A percentile compares a stretch with the other conserved stretches of the same genome.
phyloP scores from a whole-genome alignment of 1,139 yeast species.

The Nematodospora anomalae region DNA sequence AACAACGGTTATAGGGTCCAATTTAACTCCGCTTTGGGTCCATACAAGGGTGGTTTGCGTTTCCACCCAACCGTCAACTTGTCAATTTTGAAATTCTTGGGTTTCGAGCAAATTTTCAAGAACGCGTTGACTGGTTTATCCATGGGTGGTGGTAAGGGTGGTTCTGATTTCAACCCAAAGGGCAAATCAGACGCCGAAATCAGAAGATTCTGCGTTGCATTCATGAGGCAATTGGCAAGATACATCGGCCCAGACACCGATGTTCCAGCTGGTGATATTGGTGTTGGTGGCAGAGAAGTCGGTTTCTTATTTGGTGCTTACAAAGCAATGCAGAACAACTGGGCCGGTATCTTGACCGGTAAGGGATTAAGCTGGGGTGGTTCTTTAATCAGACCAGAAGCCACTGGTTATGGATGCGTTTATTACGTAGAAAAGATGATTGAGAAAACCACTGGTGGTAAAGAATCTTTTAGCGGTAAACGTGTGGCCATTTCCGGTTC shows the following conservation, averaged over 20 bases:
- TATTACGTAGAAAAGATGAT: constrained; percentile 98
- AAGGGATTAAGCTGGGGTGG: constrained; percentile 99
- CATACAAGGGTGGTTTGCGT: constrained; percentile 98
- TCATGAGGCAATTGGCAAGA: constrained; percentile 94
- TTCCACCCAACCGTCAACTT: constrained; percentile 97
- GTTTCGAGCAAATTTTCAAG: constrained; percentile 98
- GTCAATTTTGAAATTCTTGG: constrained; percentile 92
- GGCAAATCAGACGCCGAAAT: constrained; percentile 90
- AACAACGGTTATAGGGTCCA: constrained; percentile 98
- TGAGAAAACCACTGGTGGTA: constrained; percentile 85
- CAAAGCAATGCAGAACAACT: constrained; percentile 86
- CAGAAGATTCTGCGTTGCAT: constrained; percentile 93
- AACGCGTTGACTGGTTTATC: constrained; percentile 95
- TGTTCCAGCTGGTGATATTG: constrained; percentile 97
- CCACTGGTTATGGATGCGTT: constrained; percentile 97
- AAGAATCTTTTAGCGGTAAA: constrained; percentile 88
- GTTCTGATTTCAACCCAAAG: constrained; percentile 96
- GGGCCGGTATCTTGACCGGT: constrained; percentile 98
- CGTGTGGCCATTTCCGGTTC: constrained; percentile 96
- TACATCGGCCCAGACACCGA: constrained; percentile 97
- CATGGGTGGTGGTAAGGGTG: constrained; percentile 99
- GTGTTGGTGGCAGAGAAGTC: constrained; percentile 90
- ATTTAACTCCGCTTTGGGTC: constrained; percentile 97
- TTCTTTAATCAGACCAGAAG: constrained; percentile 97
- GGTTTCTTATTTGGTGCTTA: constrained; percentile 96